These are phyloP conservation scores for Aspergillus nanangensis DNA, from an alignment of 495 filamentous ascomycete species.

Conservation along the genomic window DNA sequence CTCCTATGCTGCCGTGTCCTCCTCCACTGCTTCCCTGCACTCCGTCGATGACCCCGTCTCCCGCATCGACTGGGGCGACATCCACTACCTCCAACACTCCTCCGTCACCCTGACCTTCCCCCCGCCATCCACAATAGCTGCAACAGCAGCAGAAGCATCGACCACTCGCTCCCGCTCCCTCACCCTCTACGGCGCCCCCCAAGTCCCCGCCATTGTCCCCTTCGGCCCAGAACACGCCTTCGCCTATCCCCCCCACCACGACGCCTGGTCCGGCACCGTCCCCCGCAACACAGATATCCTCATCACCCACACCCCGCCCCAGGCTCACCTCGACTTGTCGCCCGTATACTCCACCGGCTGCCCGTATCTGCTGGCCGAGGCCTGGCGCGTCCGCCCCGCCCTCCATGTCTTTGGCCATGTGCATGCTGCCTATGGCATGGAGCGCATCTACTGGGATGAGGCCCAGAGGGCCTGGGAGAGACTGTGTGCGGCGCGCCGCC, in stretches of 20 bases:
- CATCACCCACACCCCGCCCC: constrained; percentile 71
- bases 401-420: constrained; percentile 91
- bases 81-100: constrained; percentile 64
- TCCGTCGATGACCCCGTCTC: constrained; percentile 34
- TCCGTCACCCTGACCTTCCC: constrained; percentile 46
- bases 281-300: constrained; percentile 76
- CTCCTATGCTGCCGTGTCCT: constrained; percentile 30
- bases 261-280: constrained; percentile 63
- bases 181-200: constrained; percentile 59
- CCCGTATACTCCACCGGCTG: constrained; percentile 62
- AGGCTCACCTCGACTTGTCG: constrained; percentile 69
- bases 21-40: constrained; percentile 37
- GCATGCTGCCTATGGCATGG: constrained; percentile 60
- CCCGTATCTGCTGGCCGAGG: constrained; percentile 64
- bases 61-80: constrained; percentile 51
- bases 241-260: constrained; percentile 53
- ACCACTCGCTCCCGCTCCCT: constrained; percentile 32
- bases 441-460: constrained; percentile 74
- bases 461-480: constrained; percentile 68
- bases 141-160: constrained; percentile 8
- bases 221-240: constrained; percentile 63
- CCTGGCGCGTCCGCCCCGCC: constrained; percentile 73
- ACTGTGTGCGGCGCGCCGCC: constrained; percentile 38
- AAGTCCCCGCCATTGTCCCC: constrained; percentile 52
- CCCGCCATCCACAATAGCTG: constrained; percentile 7